Conservation (phyloP, 1,284 basidiomycete species). For the Schizophyllum commune region DNA sequence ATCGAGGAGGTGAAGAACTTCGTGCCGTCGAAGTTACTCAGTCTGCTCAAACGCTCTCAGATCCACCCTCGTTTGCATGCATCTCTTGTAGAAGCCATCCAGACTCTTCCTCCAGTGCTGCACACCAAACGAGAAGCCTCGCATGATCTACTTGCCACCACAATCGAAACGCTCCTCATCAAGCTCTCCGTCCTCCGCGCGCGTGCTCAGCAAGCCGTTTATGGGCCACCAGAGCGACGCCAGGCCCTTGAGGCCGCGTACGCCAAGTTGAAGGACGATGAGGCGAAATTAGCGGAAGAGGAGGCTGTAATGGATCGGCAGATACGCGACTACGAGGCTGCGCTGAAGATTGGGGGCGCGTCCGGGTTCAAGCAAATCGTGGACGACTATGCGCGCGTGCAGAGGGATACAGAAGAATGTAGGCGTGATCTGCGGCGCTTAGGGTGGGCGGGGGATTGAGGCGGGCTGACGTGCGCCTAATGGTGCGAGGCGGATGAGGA, state of each 20-base stretch:
- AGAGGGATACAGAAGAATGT: conserved; percentile 42
- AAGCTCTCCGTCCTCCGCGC: conserved; percentile 39
- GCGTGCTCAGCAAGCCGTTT: conserved; percentile 29
- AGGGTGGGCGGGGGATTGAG: conserved; percentile 36
- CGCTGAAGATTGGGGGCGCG: conserved; percentile 29
- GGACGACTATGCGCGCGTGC: conserved; percentile 39
- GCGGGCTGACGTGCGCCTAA: not conserved
- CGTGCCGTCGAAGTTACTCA: not conserved
- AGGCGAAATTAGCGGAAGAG: conserved; percentile 26
- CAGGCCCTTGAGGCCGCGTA: conserved; percentile 29
- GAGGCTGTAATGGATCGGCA: conserved; percentile 28
- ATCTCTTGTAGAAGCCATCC: conserved; percentile 20
- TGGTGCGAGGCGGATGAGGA: not conserved
- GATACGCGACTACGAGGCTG: conserved; percentile 33
- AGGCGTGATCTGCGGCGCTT: conserved; percentile 36
- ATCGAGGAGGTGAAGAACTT: conserved; percentile 1
- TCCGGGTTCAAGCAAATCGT: conserved; percentile 38
- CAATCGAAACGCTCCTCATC: conserved; percentile 38
- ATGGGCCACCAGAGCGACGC: conserved; percentile 22
- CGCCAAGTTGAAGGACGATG: conserved; percentile 24
- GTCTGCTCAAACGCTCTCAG: conserved; percentile 14
- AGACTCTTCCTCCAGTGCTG: conserved; percentile 21
- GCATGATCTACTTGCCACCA: conserved; percentile 31
- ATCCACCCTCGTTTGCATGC: conserved; percentile 25
- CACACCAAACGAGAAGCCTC: conserved; percentile 21